Base-by-base conservation (phyloP, 2,329 filamentous ascomycete species). In the Aureobasidium musti region DNA sequence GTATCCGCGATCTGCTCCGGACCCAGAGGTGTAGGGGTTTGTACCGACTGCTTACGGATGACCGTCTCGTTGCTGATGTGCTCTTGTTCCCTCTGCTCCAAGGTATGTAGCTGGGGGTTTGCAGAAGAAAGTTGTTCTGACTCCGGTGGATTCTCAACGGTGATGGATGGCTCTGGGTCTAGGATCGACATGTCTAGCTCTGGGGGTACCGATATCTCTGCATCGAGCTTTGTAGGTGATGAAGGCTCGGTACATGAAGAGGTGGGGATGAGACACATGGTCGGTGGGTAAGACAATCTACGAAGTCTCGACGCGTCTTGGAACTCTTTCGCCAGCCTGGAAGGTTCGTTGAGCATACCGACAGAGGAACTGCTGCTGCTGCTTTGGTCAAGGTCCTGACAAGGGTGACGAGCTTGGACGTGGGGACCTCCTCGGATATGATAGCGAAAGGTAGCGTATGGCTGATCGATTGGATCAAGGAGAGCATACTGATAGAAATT, bases 401-500 rank as follows among this genome's bases (percentile, higher is more conserved):
- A 10, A 19, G 47, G 41, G 30, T 14, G 10, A 30, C 3, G 60
- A 8, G 59, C 45, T 13, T 41, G 47, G 19, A 52, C 23, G 23
- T 63, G 60, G 19, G 41, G 60, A 10, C 60, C 60, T 30, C 60
- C 47, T 63, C 60, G 33, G 14, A 68, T 43, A 41, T 74, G 68
- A 50, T 73, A 82, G 33, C 76, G 73, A 68, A 84, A 82, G 1
- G 73, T 79, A 4, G 76, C 81, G 67, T 81, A 83, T 2, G 82
- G 82, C 69, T 77, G 71, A 69, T 83, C 80, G 7, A 79, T 63
- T 1, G 81, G 77, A 71, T 84, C 82, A 23, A 83, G 72, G 21
- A 84, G 76, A 1, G 81, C 79, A 63, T 82, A 83, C 61, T 77
- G 79, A 72, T 83, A 84, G 71, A 77, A 81, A 3, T 77, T 74